Percentiles rank a stretch among this genome's conserved stretches.
These are phyloP conservation scores for Aureobasidium sp. DNA, from an alignment of 2,329 filamentous ascomycete species.

Conservation along the genomic window DNA sequence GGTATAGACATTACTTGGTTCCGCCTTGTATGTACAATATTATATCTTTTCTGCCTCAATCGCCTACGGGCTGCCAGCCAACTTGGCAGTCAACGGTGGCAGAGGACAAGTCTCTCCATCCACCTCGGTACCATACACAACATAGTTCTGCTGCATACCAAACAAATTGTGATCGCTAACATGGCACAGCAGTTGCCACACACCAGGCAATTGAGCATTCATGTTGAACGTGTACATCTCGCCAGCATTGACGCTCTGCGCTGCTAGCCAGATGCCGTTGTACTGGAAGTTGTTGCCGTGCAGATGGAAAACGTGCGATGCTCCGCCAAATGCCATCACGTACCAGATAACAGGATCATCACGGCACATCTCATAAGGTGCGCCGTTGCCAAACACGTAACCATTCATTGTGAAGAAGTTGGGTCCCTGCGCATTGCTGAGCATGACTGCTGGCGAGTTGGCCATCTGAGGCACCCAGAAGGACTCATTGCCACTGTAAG, in stretches of 20 bases:
- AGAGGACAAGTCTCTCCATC: conserved; percentile 16
- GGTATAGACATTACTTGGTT: background rate
- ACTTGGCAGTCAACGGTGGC: conserved; percentile 12
- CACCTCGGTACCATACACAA: conserved; percentile 10
- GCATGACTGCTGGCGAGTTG: conserved; percentile 15
- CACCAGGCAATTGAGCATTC: conserved; percentile 18
- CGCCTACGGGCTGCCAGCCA: background rate
- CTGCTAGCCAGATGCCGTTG: conserved; percentile 11
- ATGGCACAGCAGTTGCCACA: conserved; percentile 22
- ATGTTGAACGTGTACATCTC: conserved; percentile 21
- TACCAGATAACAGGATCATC: conserved; percentile 25
- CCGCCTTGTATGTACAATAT: background rate
- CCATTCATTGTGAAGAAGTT: conserved; percentile 21
- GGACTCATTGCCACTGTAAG: conserved; percentile 15
- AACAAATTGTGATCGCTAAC: conserved; percentile 17
- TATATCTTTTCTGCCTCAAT: background rate
- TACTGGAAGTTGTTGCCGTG: conserved; percentile 22
- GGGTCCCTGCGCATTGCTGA: conserved; percentile 13
- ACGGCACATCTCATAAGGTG: conserved; percentile 23
- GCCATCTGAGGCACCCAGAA: conserved; percentile 18
- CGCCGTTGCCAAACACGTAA: conserved; percentile 22
- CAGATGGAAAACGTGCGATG: conserved; percentile 23
- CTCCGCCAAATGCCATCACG: conserved; percentile 19
- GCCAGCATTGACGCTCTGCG: conserved; percentile 19
- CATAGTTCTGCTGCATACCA: conserved; percentile 20